phyloP scores from a whole-genome alignment of 345 rosid genomes.

The Camelina sativa region DNA sequence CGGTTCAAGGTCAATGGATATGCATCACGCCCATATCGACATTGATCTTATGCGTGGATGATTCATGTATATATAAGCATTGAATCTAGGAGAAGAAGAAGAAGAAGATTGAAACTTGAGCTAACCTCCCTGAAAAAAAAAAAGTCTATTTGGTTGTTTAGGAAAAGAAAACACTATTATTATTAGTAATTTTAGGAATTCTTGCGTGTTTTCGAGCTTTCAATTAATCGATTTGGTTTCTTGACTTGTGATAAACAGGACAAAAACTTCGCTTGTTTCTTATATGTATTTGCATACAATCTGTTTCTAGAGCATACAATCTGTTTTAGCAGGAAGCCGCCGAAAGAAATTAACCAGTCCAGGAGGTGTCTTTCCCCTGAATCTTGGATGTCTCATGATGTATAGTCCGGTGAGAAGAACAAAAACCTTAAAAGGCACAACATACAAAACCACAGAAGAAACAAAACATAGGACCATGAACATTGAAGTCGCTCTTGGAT shows the following conservation, averaged over 20 bases:
- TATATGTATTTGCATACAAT: background rate
- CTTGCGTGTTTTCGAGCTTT: conserved; percentile 17
- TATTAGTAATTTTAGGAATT: conserved; percentile 29
- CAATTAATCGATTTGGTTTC: conserved; percentile 24
- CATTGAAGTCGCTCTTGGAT: conserved; percentile 82
- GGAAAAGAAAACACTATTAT: conserved; percentile 31
- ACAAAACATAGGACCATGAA: conserved; percentile 69
- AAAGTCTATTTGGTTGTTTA: conserved; percentile 25
- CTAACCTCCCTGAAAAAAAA: conserved; percentile 24
- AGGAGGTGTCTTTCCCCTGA: conserved; percentile 74
- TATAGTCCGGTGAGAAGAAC: conserved; percentile 63
- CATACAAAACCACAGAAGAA: conserved; percentile 68
- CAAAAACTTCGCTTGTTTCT: background rate
- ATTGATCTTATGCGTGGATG: conserved; percentile 95
- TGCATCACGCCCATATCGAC: conserved; percentile 70
- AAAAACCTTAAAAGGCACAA: conserved; percentile 78
- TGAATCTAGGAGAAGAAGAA: conserved; percentile 27
- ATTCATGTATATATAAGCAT: conserved; percentile 34
- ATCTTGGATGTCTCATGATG: conserved; percentile 85
- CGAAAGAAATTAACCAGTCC: conserved; percentile 76
- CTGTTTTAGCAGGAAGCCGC: conserved; percentile 81
- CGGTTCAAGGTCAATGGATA: conserved; percentile 69
- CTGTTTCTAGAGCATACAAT: conserved; percentile 66
- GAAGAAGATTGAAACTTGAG: conserved; percentile 11
- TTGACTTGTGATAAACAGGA: background rate